A percentile compares a stretch with the other conserved stretches of the same genome.
Evolutionary conservation across 257 asterid species (phyloP).

Genomic region (Nicotiana tomentosiformis): DNA sequence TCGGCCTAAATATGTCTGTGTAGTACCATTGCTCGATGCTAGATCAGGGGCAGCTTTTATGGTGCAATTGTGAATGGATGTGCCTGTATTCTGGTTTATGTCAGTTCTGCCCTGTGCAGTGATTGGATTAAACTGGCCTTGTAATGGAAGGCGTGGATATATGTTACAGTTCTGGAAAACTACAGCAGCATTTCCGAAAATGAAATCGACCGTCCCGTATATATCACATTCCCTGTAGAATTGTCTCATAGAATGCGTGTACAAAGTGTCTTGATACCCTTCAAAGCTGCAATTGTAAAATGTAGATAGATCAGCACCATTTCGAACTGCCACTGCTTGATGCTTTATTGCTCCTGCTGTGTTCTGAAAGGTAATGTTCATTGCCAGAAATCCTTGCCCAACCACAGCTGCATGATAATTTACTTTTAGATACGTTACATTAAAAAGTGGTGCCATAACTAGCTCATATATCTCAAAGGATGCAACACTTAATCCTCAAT

Average conservation of each 20-base stretch:
- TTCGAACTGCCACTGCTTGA: conserved; percentile 29
- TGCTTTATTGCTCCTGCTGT: conserved; percentile 26
- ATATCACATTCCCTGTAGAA: conserved; percentile 30
- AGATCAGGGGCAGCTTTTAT: conserved; percentile 18
- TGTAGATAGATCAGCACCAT: conserved; percentile 21
- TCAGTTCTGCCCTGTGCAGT: conserved; percentile 29
- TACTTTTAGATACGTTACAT: no score
- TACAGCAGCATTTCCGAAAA: conserved; percentile 33
- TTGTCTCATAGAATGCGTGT: conserved; percentile 24
- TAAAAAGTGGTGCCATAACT: no score
- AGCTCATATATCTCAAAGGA: no score
- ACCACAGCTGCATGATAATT: conserved; percentile 14
- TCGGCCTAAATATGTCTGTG: conserved; percentile 22
- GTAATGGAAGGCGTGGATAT: conserved; percentile 21
- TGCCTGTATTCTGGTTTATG: conserved; percentile 23
- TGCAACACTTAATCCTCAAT: no score
- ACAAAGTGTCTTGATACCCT: conserved; percentile 30
- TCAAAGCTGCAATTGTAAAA: conserved; percentile 29
- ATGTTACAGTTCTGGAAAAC: conserved; percentile 26
- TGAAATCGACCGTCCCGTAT: conserved; percentile 30
- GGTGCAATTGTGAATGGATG: conserved; percentile 16
- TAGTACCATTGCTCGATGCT: conserved; percentile 6
- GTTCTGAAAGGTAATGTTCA: conserved; percentile 21
- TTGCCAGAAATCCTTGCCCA: conserved; percentile 21
- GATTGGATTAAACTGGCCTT: conserved; percentile 21